Base-by-base conservation (phyloP, 2,329 filamentous ascomycete species). In the Gnomoniopsis smithogilvyi region DNA sequence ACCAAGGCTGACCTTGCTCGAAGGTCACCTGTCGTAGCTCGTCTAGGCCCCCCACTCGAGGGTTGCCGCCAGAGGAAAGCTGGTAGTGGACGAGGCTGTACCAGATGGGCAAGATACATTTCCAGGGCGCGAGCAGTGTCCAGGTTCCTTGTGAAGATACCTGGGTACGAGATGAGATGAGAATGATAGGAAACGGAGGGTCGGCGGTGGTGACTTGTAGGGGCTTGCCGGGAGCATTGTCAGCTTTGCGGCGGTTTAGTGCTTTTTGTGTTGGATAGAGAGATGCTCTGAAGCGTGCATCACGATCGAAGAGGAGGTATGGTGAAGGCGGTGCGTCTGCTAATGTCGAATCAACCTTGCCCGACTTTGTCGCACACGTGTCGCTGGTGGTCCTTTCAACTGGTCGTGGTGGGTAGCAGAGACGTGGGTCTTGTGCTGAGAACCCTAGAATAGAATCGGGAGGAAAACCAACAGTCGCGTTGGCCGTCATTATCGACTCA, bases 101-200 rank as follows among this genome's bases (percentile, higher is more conserved):
- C 95, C 95, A 99, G 34, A 97, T 79, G 0, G 91, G 85, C 38
- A 86, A 78, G 38, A 98, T 89, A 66, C 91, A 96, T 69, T 91
- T 92, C 92, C 94, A 97, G 0, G 95, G 95, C 3, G 95, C 81
- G 24, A 98, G 78, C 1, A 98, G 71, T 0, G 88, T 95, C 92
- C 92, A 98, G 0, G 81, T 87, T 0, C 89, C 88, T 51, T 89
- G 86, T 1, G 78, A 76, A 50, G 74, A 70, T 11, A 48, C 30
- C 33, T 51, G 56, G 17, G 80, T 70, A 3, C 85, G 81, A 12
- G 83, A 85, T 36, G 87, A 80, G 4, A 91, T 79, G 6, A 96
- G 74, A 1, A 94, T 77, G 43, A 94, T 74, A 1, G 95, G 95
- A 17, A 98, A 95, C 1, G 82, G 76, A 1, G 91, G 90, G 67